These are phyloP conservation scores for Diospyros lotus DNA, from an alignment of 148 eudicot genomes.

Conservation along the genomic window DNA sequence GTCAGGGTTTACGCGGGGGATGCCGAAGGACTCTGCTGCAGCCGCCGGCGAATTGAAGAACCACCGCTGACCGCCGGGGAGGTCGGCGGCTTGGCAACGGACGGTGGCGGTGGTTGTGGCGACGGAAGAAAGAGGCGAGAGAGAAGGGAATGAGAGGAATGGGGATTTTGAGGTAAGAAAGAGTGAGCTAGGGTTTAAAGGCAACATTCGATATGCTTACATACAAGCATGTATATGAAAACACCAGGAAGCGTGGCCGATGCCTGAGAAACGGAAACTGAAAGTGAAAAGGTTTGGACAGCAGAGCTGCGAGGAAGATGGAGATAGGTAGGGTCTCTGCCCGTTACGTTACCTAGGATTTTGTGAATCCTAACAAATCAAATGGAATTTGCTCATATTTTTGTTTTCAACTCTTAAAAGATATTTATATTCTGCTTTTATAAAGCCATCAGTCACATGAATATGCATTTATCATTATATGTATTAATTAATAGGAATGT, in stretches of 20 bases:
- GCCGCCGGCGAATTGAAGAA: constrained; percentile 44
- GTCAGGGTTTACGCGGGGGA: constrained; percentile 19
- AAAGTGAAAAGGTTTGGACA: not conserved
- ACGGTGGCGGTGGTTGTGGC: constrained; percentile 15
- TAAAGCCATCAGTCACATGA: too few relatives aligned
- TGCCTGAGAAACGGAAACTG: too few relatives aligned
- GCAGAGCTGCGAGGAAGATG: not conserved
- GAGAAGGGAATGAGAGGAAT: constrained; percentile 29
- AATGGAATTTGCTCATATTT: too few relatives aligned
- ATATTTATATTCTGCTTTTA: too few relatives aligned
- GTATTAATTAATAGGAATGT: too few relatives aligned
- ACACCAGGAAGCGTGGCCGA: too few relatives aligned
- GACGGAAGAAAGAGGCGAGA: constrained; percentile 8
- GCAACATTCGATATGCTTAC: constrained; percentile 28
- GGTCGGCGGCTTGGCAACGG: constrained; percentile 44
- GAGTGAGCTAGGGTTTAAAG: constrained; percentile 35
- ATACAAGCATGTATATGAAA: not conserved
- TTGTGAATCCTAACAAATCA: too few relatives aligned
- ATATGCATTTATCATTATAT: too few relatives aligned
- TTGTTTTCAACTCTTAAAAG: too few relatives aligned
- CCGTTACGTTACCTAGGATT: too few relatives aligned
- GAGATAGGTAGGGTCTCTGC: not conserved
- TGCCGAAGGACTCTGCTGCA: constrained; percentile 15
- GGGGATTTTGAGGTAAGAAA: constrained; percentile 27
- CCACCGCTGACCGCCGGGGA: constrained; percentile 28